Conservation (phyloP, 2,329 filamentous ascomycete genomes). For the Aspergillus latus region DNA sequence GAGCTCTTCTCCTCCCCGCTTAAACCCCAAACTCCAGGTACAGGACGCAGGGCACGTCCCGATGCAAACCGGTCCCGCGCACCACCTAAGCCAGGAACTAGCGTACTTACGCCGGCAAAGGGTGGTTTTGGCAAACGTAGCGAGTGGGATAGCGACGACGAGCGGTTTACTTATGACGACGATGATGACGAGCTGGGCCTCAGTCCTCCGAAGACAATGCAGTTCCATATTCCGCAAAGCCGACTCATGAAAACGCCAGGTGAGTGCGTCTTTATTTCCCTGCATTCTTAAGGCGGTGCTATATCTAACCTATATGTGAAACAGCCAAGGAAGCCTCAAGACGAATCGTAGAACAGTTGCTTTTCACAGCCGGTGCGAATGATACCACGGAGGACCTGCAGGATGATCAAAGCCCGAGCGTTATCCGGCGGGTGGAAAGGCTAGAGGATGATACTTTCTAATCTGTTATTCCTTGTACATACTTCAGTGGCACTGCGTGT, state of each 20-base stretch:
- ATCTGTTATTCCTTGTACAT: background rate
- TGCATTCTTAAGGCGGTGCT: background rate
- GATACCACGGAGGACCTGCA: constrained; percentile 39
- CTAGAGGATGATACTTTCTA: constrained; percentile 51
- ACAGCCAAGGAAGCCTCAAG: constrained; percentile 52
- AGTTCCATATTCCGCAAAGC: constrained; percentile 53
- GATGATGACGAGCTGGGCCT: constrained; percentile 65
- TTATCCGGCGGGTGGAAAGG: constrained; percentile 42
- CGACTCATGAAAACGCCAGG: constrained; percentile 51
- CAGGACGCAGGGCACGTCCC: constrained; percentile 46
- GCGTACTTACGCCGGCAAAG: constrained; percentile 72
- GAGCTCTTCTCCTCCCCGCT: constrained; percentile 81
- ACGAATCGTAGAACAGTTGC: constrained; percentile 50
- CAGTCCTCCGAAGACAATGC: constrained; percentile 79
- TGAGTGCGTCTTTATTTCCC: constrained; percentile 31
- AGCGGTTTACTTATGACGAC: constrained; percentile 60
- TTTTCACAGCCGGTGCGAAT: constrained; percentile 47
- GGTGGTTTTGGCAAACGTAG: constrained; percentile 38
- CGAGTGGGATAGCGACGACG: constrained; percentile 72
- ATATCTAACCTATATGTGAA: background rate
- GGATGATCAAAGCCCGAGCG: constrained; percentile 46
- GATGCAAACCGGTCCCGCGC: constrained; percentile 35
- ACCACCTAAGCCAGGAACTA: constrained; percentile 74
- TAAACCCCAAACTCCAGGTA: constrained; percentile 43
- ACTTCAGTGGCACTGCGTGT: background rate